phyloP scores from a whole-genome alignment of 495 filamentous ascomycete species.

The Xylaria palmicola region DNA sequence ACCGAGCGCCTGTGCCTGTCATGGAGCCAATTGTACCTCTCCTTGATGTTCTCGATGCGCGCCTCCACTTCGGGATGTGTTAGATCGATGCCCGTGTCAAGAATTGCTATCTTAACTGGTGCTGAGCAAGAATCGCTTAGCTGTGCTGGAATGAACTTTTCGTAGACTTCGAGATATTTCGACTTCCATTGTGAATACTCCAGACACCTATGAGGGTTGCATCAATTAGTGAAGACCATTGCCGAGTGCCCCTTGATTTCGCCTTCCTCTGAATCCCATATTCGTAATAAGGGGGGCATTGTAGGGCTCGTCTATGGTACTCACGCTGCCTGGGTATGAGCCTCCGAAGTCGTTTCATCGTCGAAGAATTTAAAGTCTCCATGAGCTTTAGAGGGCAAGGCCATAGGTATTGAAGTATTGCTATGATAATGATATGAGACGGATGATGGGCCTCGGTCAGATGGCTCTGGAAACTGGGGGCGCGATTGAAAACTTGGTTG shows the following conservation, averaged over 20 bases:
- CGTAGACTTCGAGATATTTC: background rate
- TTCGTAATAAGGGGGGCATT: too few relatives aligned
- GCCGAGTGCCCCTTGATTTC: too few relatives aligned
- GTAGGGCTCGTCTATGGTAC: too few relatives aligned
- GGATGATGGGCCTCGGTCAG: background rate
- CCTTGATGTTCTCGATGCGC: conserved; percentile 1
- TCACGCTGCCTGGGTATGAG: background rate
- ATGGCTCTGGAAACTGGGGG: background rate
- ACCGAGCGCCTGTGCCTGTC: background rate
- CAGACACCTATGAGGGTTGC: background rate
- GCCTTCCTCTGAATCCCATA: too few relatives aligned
- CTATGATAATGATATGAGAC: background rate
- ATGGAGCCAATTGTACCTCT: background rate
- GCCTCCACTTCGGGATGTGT: background rate
- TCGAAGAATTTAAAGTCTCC: background rate
- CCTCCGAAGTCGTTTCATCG: background rate
- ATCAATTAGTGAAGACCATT: background rate
- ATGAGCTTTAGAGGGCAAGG: background rate
- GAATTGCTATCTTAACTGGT: conserved; percentile 20
- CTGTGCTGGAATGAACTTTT: background rate
- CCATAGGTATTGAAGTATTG: background rate
- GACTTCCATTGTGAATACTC: background rate
- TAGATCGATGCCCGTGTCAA: conserved; percentile 22
- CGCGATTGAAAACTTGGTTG: background rate
- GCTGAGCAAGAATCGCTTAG: background rate